Percentiles rank a stretch among this genome's conserved stretches.
Evolutionary conservation across 345 rosid species (phyloP).

Genomic region (Odontarrhena argentea): DNA sequence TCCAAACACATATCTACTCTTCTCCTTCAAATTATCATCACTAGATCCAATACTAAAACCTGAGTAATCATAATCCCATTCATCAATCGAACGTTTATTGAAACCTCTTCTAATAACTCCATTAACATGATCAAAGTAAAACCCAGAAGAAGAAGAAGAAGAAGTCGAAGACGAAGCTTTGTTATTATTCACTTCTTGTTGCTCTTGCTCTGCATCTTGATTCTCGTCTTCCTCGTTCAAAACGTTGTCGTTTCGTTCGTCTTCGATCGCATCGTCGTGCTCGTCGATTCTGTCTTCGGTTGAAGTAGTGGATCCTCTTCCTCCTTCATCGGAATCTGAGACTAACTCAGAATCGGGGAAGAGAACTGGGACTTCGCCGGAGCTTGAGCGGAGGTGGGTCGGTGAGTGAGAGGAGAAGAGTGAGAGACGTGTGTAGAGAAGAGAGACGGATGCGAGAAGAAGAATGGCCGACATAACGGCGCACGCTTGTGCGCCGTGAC

Average conservation of each 20-base stretch:
- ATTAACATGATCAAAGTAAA: constrained; percentile 69
- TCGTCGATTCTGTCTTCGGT: constrained; percentile 74
- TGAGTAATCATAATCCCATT: constrained; percentile 79
- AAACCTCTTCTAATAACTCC: constrained; percentile 65
- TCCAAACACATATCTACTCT: constrained; percentile 56
- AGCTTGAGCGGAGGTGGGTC: constrained; percentile 37
- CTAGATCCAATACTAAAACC: constrained; percentile 40
- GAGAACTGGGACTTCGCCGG: constrained; percentile 44
- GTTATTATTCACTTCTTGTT: constrained; percentile 40
- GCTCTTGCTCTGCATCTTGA: constrained; percentile 50
- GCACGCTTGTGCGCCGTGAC: constrained; percentile 73
- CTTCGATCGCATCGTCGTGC: constrained; percentile 78
- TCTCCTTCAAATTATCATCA: constrained; percentile 34
- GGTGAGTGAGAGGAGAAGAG: constrained; percentile 48
- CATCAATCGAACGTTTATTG: constrained; percentile 70
- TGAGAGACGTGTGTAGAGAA: constrained; percentile 84
- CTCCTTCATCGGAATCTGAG: constrained; percentile 57
- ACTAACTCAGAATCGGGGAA: constrained; percentile 49
- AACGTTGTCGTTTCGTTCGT: constrained; percentile 35
- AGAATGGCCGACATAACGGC: constrained; percentile 73
- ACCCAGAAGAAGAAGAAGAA: constrained; percentile 51
- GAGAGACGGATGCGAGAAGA: constrained; percentile 81
- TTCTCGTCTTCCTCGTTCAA: constrained; percentile 38
- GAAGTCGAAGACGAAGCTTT: constrained; percentile 28
- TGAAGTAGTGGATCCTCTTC: constrained; percentile 37